These are phyloP conservation scores for Phytophthora ohioensis DNA, from an alignment of 352 stramenopile species.

Conservation along the genomic window DNA sequence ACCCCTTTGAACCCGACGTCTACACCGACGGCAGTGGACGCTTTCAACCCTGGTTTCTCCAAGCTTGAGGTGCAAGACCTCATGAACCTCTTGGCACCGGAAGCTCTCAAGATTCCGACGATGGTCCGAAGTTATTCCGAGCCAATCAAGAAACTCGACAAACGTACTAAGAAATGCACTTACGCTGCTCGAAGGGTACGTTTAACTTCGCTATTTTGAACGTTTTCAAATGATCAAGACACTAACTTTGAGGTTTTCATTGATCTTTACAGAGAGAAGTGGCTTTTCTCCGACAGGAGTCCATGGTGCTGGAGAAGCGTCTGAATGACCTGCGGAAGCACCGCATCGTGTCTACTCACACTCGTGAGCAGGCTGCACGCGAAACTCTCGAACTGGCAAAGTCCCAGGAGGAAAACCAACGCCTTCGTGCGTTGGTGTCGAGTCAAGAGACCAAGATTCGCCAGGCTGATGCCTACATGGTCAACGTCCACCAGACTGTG, in stretches of 20 bases:
- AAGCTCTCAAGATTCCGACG: constrained; percentile 28
- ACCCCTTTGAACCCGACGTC: constrained; percentile 46
- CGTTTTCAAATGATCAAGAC: not conserved
- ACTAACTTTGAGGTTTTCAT: constrained; percentile 24
- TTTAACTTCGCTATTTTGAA: not conserved
- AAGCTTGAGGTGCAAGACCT: constrained; percentile 49
- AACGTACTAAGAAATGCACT: constrained; percentile 67
- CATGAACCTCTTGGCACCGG: constrained; percentile 44
- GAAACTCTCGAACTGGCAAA: constrained; percentile 44
- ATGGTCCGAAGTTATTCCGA: constrained; percentile 37
- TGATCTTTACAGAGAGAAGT: constrained; percentile 50
- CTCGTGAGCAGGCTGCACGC: constrained; percentile 27
- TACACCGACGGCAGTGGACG: constrained; percentile 46
- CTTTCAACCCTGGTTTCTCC: constrained; percentile 45
- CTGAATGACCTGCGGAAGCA: constrained; percentile 43
- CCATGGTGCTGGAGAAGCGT: constrained; percentile 44
- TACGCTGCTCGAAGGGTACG: constrained; percentile 63
- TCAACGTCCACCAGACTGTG: not conserved
- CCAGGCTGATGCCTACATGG: constrained; percentile 43
- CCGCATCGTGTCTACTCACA: constrained; percentile 15
- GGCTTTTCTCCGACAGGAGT: constrained; percentile 47
- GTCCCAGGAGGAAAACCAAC: constrained; percentile 53
- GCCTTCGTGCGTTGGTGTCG: constrained; percentile 49
- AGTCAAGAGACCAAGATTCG: constrained; percentile 56
- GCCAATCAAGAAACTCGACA: constrained; percentile 41